A percentile compares a stretch with the other conserved stretches of the same genome.
These are phyloP conservation scores for Sutorius eximius DNA, from an alignment of 1,284 basidiomycete genomes.

Conservation along the genomic window DNA sequence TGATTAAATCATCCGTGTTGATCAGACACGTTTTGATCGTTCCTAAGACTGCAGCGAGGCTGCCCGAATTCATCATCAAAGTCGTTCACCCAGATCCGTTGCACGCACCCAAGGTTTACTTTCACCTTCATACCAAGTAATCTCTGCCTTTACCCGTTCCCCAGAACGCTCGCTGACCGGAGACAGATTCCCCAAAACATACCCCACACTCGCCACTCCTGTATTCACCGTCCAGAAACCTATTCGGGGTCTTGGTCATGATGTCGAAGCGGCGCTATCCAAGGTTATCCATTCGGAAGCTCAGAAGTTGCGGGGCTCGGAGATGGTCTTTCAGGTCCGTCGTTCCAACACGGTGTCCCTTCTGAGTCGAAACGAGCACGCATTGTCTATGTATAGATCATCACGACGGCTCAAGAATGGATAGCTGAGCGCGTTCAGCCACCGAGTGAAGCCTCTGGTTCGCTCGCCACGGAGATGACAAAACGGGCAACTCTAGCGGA, in stretches of 20 bases:
- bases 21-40: conserved; percentile 11
- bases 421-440: conserved; percentile 56
- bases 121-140: conserved; percentile 69
- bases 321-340: conserved; percentile 72
- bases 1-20: conserved; percentile 31
- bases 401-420: conserved; percentile 70
- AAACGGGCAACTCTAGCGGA: conserved; percentile 67
- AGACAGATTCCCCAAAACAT: conserved; percentile 72
- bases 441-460: conserved; percentile 58
- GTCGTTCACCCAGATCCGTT: conserved; percentile 60
- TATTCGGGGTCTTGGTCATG: conserved; percentile 52
- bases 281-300: conserved; percentile 62
- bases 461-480: conserved; percentile 73
- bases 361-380: neutral
- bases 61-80: conserved; percentile 73
- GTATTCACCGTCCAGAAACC: conserved; percentile 68
- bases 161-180: neutral
- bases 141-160: conserved; percentile 17
- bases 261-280: conserved; percentile 53
- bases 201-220: conserved; percentile 65
- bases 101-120: conserved; percentile 55
- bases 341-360: neutral
- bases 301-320: conserved; percentile 58
- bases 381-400: conserved; percentile 45
- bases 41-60: conserved; percentile 58